phyloP scores from a whole-genome alignment of 805 yeast species.

The Candida yuanshanica region DNA sequence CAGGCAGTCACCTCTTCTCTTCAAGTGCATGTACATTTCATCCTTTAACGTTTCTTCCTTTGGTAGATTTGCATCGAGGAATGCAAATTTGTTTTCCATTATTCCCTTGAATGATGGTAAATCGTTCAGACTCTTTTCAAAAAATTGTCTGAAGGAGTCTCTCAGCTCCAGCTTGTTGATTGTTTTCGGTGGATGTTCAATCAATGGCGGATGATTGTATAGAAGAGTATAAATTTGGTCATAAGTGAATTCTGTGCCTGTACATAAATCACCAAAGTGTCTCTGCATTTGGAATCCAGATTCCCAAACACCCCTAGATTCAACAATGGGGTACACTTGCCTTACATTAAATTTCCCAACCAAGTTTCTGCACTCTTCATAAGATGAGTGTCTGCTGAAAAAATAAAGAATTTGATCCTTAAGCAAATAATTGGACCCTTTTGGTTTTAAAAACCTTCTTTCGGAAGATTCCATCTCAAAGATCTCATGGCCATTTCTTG shows the following conservation, averaged over 20 bases:
- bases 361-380: constrained; percentile 32
- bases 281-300: constrained; percentile 35
- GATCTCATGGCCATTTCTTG: constrained; percentile 20
- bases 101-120: not conserved
- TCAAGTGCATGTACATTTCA: too few species aligned
- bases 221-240: constrained; percentile 6
- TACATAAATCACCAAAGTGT: constrained; percentile 34
- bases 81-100: not conserved
- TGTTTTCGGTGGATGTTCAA: not conserved
- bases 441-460: constrained; percentile 27
- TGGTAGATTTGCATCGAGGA: too few species aligned
- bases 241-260: constrained; percentile 4
- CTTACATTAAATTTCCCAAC: constrained; percentile 31
- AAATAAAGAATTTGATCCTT: constrained; percentile 33
- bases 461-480: too few species aligned
- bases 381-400: constrained; percentile 45
- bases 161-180: constrained; percentile 4
- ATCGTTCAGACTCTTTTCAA: not conserved
- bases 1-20: too few species aligned
- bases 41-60: too few species aligned
- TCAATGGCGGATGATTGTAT: constrained; percentile 4
- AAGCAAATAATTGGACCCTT: constrained; percentile 25
- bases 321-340: constrained; percentile 41
- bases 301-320: constrained; percentile 28
- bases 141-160: not conserved